Percentiles rank a stretch among this genome's conserved stretches.
phyloP scores from a whole-genome alignment of 2,329 filamentous ascomycete genomes.

The Shiraia bambusicola region DNA sequence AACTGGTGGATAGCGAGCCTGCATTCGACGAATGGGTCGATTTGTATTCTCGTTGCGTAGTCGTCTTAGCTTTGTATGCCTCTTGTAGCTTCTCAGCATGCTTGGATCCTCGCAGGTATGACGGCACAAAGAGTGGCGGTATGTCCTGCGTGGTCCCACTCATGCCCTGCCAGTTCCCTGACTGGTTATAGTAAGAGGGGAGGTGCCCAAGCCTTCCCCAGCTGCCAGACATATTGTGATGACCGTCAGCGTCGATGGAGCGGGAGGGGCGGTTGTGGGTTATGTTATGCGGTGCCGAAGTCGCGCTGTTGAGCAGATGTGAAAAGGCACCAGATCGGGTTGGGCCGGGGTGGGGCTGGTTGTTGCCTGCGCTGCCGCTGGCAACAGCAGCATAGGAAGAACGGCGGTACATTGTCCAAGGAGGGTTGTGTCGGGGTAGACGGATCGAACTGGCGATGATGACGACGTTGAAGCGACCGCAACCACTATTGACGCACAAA shows the following conservation, averaged over 20 bases:
- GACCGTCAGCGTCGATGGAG: constrained; percentile 53
- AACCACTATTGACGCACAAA: constrained; percentile 1
- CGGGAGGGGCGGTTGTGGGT: constrained; percentile 39
- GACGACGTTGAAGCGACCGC: constrained; percentile 5
- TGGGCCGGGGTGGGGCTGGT: constrained; percentile 36
- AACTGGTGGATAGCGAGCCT: constrained; percentile 56
- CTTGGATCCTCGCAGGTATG: constrained; percentile 75
- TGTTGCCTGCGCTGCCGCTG: constrained; percentile 49
- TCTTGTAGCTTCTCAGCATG: constrained; percentile 77
- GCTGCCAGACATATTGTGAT: constrained; percentile 47
- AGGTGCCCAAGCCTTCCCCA: constrained; percentile 48
- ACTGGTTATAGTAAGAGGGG: constrained; percentile 53
- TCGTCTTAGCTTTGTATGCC: constrained; percentile 62
- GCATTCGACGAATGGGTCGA: constrained; percentile 49
- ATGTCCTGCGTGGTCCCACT: constrained; percentile 29
- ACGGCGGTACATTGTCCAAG: constrained; percentile 46
- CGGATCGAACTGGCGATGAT: constrained; percentile 1
- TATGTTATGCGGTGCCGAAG: constrained; percentile 27
- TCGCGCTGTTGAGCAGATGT: constrained; percentile 56
- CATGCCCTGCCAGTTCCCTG: constrained; percentile 39
- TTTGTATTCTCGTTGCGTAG: constrained; percentile 48
- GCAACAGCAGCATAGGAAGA: constrained; percentile 65
- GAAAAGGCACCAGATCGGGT: constrained; percentile 52
- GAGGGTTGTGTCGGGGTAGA: constrained; percentile 1
- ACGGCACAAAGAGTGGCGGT: constrained; percentile 73